Percentiles rank a stretch among this genome's conserved stretches.
Conservation (phyloP, 1,284 basidiomycete species). For the Cryptococcus sp. region DNA sequence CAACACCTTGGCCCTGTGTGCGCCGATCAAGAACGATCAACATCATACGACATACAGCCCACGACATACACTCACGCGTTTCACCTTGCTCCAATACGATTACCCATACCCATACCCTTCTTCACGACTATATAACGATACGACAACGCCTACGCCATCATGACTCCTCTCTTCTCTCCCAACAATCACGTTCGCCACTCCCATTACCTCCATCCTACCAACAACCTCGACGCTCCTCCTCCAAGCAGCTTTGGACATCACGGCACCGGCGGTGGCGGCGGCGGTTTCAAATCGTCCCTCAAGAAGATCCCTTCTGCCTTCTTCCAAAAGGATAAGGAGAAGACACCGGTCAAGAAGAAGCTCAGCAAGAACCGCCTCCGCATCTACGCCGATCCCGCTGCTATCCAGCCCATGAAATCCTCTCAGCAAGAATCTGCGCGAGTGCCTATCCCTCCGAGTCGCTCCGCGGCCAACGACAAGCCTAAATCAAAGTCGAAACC, state of each 20-base stretch:
- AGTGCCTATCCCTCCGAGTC: background rate
- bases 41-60: no score
- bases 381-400: slow-evolving; percentile 5
- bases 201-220: slow-evolving; percentile 13
- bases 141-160: slow-evolving; percentile 8
- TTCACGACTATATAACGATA: slow-evolving; percentile 5
- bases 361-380: slow-evolving; percentile 6
- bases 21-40: no score
- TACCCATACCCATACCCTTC: background rate
- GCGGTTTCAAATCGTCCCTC: slow-evolving; percentile 27
- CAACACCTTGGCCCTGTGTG: no score
- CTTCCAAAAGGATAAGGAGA: slow-evolving; percentile 31
- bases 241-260: slow-evolving; percentile 11
- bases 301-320: slow-evolving; percentile 42
- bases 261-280: background rate
- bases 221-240: slow-evolving; percentile 4
- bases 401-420: slow-evolving; percentile 5
- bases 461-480: slow-evolving; percentile 9
- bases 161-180: slow-evolving; percentile 15
- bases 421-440: background rate
- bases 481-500: slow-evolving; percentile 33
- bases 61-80: background rate
- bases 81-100: background rate
- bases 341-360: slow-evolving; percentile 19
- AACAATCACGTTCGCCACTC: slow-evolving; percentile 18